Base-by-base conservation (phyloP, 176 grass and related monocot species). In the Ensete glaucum region DNA sequence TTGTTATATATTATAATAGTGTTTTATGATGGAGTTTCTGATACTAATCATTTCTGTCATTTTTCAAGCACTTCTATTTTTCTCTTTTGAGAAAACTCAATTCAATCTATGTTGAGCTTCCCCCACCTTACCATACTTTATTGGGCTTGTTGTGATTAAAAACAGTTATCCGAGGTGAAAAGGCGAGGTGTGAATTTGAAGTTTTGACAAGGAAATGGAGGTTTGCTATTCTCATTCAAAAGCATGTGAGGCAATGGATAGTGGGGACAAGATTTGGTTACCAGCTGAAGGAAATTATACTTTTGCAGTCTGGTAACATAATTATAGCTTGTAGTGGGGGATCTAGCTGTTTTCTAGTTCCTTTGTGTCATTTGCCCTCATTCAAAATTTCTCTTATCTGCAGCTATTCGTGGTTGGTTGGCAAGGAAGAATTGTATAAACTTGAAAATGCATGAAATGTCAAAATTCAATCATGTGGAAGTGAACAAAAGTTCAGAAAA, bases 101-200 rank as follows among this genome's bases (percentile, higher is more conserved):
- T 20, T 19, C 13, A 17, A 17, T 56, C 3, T 54, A 54, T 78
- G 9, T 19, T 19, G 1, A 19, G 8, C n/a, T 15, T 2, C 22
- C 75, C 15, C n/a, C 25, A 58, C 64, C 34, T 49, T 52, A 11
- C 13, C 9, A 9, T 27, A 27, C 69, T 48, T 24, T 56, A 65
- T 21, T 52, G 24, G 16, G 54, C 49, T 34, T 69, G 34, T 0
- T 69, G 25, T 62, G 20, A 70, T 17, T 62, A 9, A 27, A 55
- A 73, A 52, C n/a, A 99, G 90, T 94, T 87, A 74, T 91, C 78
- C 90, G 86, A 71, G 91, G 91, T 82, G 80, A 94, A 83, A 91
- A 79, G 54, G 75, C 75, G 73, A 91, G 91, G 84, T 58, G 77
- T 65, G 51, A 87, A 67, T 94, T 91, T 74, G 64, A 84, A 78